Base-by-base conservation (phyloP, 2,329 filamentous ascomycete genomes). In the Alternaria metachromatica region DNA sequence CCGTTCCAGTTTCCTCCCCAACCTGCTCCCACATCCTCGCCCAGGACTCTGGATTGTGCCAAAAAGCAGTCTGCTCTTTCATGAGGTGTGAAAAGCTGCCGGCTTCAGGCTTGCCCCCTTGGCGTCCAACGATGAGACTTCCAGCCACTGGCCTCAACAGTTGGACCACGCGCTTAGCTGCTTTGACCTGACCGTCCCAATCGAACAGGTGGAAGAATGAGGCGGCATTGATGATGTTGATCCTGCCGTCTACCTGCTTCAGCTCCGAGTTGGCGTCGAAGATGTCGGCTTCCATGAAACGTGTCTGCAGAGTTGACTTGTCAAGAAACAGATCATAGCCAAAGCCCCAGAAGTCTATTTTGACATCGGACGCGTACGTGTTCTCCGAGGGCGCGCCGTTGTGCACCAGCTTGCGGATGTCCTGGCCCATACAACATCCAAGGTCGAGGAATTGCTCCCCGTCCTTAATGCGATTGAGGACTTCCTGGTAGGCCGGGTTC, bases 221-320 rank as follows among this genome's bases (percentile, higher is more conserved):
- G 0, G 76, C 76, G 3, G 82, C 74, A 33, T 82, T 74, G 7
- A 84, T 65, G 12, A 85, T 77, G 59, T 84, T 80, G 2, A 83
- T 70, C n/a, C 77, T 72, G 5, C 78, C 80, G 26, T 80, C 70
- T 26, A 84, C 64, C 43, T 78, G 58, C 13, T 73, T 74, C 30
- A 83, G 63, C 8, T 65, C 66, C 1, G 76, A 77, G 12, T 74
- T 62, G 7, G 67, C 30, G 37, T 77, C 72, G 33, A 80, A 73
- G 33, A 88, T 76, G 63, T 88, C 84, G 20, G 85, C 87, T 4
- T 82, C 73, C 43, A 89, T 80, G 68, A 89, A 88, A 2, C 78
- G 81, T 1, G 82, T 82, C 30, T 80, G 82, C 11, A 88, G 73
- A 21, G 64, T 81, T 4, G 77, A 67, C 48, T 71, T 72, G 67